Percentiles rank a stretch among this genome's conserved stretches.
These are phyloP conservation scores for Apiotrichum brassicae DNA, from an alignment of 1,284 basidiomycete species.

Conservation along the genomic window DNA sequence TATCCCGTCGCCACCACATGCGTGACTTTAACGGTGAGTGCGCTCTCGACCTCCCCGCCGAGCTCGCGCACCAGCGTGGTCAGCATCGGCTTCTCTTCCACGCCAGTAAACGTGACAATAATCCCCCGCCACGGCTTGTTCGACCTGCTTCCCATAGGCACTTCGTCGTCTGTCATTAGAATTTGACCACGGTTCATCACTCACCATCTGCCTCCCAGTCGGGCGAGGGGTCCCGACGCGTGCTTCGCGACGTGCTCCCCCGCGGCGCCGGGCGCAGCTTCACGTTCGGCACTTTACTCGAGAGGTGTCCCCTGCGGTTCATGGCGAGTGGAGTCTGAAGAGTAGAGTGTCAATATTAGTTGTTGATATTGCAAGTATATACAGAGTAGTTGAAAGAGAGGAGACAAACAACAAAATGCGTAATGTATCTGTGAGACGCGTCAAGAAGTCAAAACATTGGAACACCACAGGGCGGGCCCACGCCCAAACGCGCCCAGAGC, in stretches of 20 bases:
- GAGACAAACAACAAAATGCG: no score
- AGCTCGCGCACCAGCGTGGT: constrained; percentile 20
- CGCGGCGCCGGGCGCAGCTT: constrained; percentile 38
- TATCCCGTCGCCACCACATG: constrained; percentile 35
- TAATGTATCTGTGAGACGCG: not conserved
- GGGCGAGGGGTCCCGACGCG: not conserved
- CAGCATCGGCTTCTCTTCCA: constrained; percentile 37
- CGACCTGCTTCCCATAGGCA: not conserved
- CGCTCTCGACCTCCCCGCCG: constrained; percentile 34
- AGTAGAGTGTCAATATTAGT: no score
- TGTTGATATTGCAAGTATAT: no score
- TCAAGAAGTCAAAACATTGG: not conserved
- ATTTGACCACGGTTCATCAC: not conserved
- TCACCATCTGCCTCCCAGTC: constrained; percentile 24
- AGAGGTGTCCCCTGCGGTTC: constrained; percentile 41
- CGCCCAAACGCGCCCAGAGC: no score
- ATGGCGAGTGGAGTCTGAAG: constrained; percentile 13
- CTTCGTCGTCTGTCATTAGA: constrained; percentile 21
- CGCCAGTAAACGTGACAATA: constrained; percentile 39
- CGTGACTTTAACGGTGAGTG: constrained; percentile 36
- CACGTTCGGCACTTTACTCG: constrained; percentile 40
- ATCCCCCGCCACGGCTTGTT: constrained; percentile 34
- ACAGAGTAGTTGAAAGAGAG: no score
- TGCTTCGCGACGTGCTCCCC: not conserved
- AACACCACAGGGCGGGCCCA: no score